Base-by-base conservation (phyloP, 139 green algal genomes). In the Astrephomene gubernaculifera region DNA sequence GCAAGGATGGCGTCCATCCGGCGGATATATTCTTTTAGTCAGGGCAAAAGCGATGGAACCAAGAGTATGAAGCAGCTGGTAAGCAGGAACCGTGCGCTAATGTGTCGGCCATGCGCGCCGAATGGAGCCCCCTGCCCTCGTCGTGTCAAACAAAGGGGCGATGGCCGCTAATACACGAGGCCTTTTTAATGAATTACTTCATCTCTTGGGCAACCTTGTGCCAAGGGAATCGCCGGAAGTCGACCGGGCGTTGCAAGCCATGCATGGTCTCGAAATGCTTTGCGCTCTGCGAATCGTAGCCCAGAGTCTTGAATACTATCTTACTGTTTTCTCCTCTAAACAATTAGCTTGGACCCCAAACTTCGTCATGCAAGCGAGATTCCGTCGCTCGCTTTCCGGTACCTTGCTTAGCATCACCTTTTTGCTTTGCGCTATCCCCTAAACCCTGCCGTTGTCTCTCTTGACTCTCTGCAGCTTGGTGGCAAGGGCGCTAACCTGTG, bases 401-500 rank as follows among this genome's bases (percentile, higher is more conserved):
- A 57, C 12, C 49, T 17, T 57, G 49, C 49, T 57, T 25, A 17
- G 49, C 17, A 17, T 57, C 12, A 25, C 49, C 17, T 12, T 12
- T 57, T 57, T 57, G 12, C 49, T 57, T 12, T 57, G 12, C 49
- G 49, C 12, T 57, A 25, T 57, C 17, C 49, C 12, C 12, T 57
- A 57, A 12, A 25, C 17, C 12, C 49, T 17, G 12, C 12, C 12
- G 49, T 57, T 57, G 49, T 57, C 12, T 57, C 49, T 17, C 24
- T 65, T 65, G 6, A 22, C 49, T 14, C 19, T 33, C 1, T 29
- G 45, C 89, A 93, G 88, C 88, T 97, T 8, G 94, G 95, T 69
- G 95, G 94, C 69, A 98, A 98, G 85, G 95, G 95, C 41, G 95
- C 96, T 36, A 96, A 97, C 80, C 87, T 98, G 6, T 96, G 92